Evolutionary conservation across 495 filamentous ascomycete genomes (phyloP).

Genomic region (Trichoderma gamsii): DNA sequence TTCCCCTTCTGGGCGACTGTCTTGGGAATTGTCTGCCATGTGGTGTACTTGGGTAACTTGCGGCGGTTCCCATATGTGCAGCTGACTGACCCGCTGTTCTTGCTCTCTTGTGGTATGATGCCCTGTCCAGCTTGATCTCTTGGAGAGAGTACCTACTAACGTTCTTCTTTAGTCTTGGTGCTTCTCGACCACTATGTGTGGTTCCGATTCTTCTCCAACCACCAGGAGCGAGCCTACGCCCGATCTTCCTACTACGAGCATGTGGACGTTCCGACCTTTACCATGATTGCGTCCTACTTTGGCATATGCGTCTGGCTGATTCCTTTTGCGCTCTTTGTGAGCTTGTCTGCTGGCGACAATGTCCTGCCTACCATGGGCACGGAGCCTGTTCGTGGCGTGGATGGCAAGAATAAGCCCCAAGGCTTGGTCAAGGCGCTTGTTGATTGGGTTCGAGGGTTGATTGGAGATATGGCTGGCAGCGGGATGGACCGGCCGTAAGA

Average conservation of each 20-base stretch:
- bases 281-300: constrained; percentile 93
- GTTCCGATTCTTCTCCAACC: constrained; percentile 85
- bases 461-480: constrained; percentile 65
- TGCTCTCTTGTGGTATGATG: constrained; percentile 69
- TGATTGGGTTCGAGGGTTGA: constrained; percentile 65
- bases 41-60: constrained; percentile 85
- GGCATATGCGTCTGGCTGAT: constrained; percentile 95
- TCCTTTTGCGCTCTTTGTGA: constrained; percentile 92
- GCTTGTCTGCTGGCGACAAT: constrained; percentile 86
- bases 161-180: constrained; percentile 57
- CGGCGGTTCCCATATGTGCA: constrained; percentile 83
- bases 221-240: constrained; percentile 42
- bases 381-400: constrained; percentile 33
- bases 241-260: constrained; percentile 52
- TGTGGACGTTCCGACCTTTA: constrained; percentile 71
- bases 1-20: constrained; percentile 70
- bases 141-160: background rate
- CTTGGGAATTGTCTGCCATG: constrained; percentile 74
- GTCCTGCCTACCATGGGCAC: constrained; percentile 77
- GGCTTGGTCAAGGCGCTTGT: constrained; percentile 90
- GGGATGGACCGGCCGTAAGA: constrained; percentile 48
- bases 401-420: constrained; percentile 55
- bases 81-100: constrained; percentile 80
- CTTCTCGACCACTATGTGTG: constrained; percentile 92
- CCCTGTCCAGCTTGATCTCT: background rate